phyloP scores from a whole-genome alignment of 371 early-diverging fungal genomes.

The Capniomyces stellatus region DNA sequence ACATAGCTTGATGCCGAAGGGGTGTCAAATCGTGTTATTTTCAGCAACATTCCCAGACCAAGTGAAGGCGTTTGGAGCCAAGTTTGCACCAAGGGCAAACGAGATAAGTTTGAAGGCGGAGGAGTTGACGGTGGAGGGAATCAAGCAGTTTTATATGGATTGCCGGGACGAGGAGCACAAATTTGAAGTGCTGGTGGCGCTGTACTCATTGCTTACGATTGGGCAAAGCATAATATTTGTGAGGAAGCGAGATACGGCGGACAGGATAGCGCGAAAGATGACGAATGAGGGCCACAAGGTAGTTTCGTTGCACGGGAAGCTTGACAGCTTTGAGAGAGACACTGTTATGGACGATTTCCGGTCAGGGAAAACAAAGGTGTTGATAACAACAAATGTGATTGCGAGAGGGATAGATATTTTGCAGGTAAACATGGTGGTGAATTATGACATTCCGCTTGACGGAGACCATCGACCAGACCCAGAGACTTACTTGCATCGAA shows the following conservation, averaged over 20 bases:
- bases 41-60: constrained; percentile 89
- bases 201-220: constrained; percentile 83
- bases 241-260: constrained; percentile 63
- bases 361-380: constrained; percentile 73
- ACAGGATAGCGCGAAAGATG: constrained; percentile 56
- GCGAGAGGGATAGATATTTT: constrained; percentile 95
- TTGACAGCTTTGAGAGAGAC: constrained; percentile 71
- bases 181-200: constrained; percentile 54
- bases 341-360: constrained; percentile 85
- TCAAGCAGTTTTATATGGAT: constrained; percentile 95
- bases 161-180: constrained; percentile 60
- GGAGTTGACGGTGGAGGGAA: constrained; percentile 85
- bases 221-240: constrained; percentile 98
- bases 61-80: constrained; percentile 56
- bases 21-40: constrained; percentile 75
- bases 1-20: constrained; percentile 29
- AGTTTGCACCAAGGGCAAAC: constrained; percentile 69
- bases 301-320: constrained; percentile 72
- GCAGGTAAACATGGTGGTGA: constrained; percentile 93
- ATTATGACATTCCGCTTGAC: constrained; percentile 86
- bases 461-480: constrained; percentile 41
- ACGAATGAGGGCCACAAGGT: constrained; percentile 69
- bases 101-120: constrained; percentile 67
- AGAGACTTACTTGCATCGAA: constrained; percentile 96
- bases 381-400: constrained; percentile 92